Conservation (phyloP, 1,139 yeast genomes). For the Debaryomyces fabryi region DNA sequence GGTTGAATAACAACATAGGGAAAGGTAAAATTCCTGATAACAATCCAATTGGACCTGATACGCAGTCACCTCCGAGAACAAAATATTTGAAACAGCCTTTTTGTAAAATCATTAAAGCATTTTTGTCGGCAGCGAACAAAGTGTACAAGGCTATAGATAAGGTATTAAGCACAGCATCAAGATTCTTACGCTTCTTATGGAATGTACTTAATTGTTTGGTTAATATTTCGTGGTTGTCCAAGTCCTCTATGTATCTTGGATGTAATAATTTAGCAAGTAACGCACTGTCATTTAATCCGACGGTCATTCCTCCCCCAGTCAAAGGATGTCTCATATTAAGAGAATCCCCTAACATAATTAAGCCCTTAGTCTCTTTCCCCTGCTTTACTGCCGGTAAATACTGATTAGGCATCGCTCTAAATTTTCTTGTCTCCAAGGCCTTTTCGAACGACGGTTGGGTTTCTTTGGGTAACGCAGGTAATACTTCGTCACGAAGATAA, state of each 20-base stretch:
- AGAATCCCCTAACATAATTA: conserved; percentile 88
- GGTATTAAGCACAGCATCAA: conserved; percentile 86
- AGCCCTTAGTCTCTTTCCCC: conserved; percentile 67
- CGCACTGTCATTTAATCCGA: conserved; percentile 87
- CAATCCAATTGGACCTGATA: conserved; percentile 78
- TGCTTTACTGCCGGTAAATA: conserved; percentile 74
- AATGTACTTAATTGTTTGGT: conserved; percentile 60
- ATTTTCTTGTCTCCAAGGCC: conserved; percentile 47
- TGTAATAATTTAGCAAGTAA: conserved; percentile 62
- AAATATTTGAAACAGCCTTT: conserved; percentile 89
- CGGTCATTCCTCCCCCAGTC: conserved; percentile 99
- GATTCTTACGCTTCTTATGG: conserved; percentile 74
- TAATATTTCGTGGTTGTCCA: conserved; percentile 59
- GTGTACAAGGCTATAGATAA: conserved; percentile 88
- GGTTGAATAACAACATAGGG: conserved; percentile 75
- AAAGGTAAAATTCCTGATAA: conserved; percentile 79
- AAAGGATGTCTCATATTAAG: conserved; percentile 97
- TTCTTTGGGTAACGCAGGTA: conserved; percentile 67
- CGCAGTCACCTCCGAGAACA: conserved; percentile 79
- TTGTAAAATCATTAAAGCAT: conserved; percentile 69
- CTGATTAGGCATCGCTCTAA: conserved; percentile 93
- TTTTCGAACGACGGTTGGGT: conserved; percentile 66
- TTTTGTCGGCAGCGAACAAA: conserved; percentile 83
- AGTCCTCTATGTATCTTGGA: conserved; percentile 57
- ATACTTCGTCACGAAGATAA: conserved; percentile 62